These are phyloP conservation scores for Exidia glandulosa DNA, from an alignment of 768 basidiomycete genomes.

Conservation along the genomic window DNA sequence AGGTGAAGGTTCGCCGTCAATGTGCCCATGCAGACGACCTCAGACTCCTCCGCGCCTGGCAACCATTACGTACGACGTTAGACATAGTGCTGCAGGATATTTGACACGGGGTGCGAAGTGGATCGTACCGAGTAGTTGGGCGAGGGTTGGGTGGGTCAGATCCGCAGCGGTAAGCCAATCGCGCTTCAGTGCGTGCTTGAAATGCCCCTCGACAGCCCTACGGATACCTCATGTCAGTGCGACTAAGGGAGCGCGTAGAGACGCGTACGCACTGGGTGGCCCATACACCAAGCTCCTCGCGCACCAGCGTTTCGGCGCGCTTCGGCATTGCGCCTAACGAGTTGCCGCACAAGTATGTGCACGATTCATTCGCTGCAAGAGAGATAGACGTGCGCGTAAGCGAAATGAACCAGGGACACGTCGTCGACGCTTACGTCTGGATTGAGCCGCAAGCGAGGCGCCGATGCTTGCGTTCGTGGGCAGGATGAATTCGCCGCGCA, in stretches of 20 bases:
- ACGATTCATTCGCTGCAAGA: conserved; percentile 34
- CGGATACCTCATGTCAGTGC: not conserved
- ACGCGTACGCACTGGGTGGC: conserved; percentile 33
- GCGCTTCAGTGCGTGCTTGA: conserved; percentile 72
- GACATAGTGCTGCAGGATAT: not conserved
- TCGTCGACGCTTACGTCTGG: too few species aligned
- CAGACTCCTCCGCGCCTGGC: conserved; percentile 72
- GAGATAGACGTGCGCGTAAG: conserved; percentile 1
- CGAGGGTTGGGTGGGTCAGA: conserved; percentile 59
- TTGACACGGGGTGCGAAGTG: not conserved
- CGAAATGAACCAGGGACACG: conserved; percentile 23
- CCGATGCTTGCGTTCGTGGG: conserved; percentile 7
- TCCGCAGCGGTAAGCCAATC: conserved; percentile 77
- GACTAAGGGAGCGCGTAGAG: conserved; percentile 13
- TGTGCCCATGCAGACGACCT: conserved; percentile 93
- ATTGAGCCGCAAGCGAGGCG: conserved; percentile 3
- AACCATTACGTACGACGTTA: conserved; percentile 12
- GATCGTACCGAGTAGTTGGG: conserved; percentile 68
- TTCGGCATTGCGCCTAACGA: conserved; percentile 80
- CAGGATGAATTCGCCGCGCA: conserved; percentile 9
- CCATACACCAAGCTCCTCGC: conserved; percentile 84
- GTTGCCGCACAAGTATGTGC: conserved; percentile 91
- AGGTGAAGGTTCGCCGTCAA: conserved; percentile 93
- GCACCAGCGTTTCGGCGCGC: conserved; percentile 55
- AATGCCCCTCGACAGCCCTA: conserved; percentile 84